Base-by-base conservation (phyloP, 2,329 filamentous ascomycete species). In the Hortaea sp. region DNA sequence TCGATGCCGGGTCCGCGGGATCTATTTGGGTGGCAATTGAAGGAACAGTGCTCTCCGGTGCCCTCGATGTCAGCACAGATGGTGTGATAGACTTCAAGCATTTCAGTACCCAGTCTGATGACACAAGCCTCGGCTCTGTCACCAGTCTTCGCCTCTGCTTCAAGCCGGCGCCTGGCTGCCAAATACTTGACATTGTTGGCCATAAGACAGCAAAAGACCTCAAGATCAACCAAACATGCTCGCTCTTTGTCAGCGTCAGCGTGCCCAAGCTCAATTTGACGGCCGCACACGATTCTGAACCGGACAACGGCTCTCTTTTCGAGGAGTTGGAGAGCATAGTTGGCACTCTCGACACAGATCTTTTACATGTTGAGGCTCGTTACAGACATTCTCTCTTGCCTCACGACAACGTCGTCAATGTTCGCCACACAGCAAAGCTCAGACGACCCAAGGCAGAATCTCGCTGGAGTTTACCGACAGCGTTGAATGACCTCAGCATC, bases 301-400 rank as follows among this genome's bases (percentile, higher is more conserved):
- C 49, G 11, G 52, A 60, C 43, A 53, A 54, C 40, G 56, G 57
- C 34, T 57, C 58, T 6, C 49, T 63, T 11, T 56, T 62, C 41
- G 46, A 52, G 6, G 61, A 63, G 47, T 52, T 64, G 9, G 60
- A 63, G 42, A 60, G 60, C 48, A 61, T 63, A 7, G 52, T 64
- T 7, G 61, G 61, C 7, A 59, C 54, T 1, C 49, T 62, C 6
- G 52, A 61, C 47, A 57, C 54, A 11, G 57, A 60, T 10, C 46
- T 62, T 7, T 48, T 64, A 7, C 52, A 61, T 35, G 52, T 63
- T 6, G 57, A 66, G 45, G 64, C 59, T 39, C 55, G 58, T 7
- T 67, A 66, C 48, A 56, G 57, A 12, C 62, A 66, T 43, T 59
- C 61, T 1, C 47, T 63, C 6, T 49, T 66, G 29, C 60, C 63